phyloP scores from a whole-genome alignment of 495 filamentous ascomycete species.

The Daldinia grandis region DNA sequence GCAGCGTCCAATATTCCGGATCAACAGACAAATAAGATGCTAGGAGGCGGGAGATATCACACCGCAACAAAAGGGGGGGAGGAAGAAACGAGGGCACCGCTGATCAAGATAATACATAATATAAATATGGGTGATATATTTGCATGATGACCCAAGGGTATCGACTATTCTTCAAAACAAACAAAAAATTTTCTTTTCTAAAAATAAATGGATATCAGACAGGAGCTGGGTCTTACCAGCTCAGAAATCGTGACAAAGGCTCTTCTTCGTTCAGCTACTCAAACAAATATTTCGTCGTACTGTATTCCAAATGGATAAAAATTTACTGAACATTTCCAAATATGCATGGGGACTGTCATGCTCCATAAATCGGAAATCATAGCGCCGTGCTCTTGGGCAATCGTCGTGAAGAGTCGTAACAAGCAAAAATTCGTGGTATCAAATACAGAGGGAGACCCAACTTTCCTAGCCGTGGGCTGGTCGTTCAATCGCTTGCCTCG shows the following conservation, averaged over 20 bases:
- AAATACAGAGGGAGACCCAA: slow-evolving; percentile 35
- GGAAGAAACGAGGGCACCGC: background rate
- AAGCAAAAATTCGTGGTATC: slow-evolving; percentile 41
- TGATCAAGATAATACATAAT: slow-evolving; percentile 15
- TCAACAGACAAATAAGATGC: slow-evolving; percentile 30
- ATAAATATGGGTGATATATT: slow-evolving; percentile 30
- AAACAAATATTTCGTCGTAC: slow-evolving; percentile 32
- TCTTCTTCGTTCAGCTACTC: slow-evolving; percentile 30
- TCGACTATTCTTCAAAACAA: slow-evolving; percentile 25
- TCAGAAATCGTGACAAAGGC: slow-evolving; percentile 30
- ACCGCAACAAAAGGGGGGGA: slow-evolving; percentile 25
- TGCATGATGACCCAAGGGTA: slow-evolving; percentile 41
- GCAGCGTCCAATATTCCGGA: slow-evolving; percentile 34
- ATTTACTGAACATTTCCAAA: slow-evolving; percentile 33
- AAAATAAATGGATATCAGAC: slow-evolving; percentile 35
- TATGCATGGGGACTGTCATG: slow-evolving; percentile 41
- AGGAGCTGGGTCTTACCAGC: slow-evolving; percentile 29
- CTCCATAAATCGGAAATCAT: slow-evolving; percentile 39
- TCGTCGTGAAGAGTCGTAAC: slow-evolving; percentile 41
- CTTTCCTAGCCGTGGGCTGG: slow-evolving; percentile 9
- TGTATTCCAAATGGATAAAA: slow-evolving; percentile 34
- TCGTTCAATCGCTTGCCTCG: slow-evolving; percentile 22
- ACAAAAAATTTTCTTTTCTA: slow-evolving; percentile 19
- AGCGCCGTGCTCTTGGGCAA: slow-evolving; percentile 28
- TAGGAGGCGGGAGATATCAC: slow-evolving; percentile 16